Evolutionary conservation across 768 basidiomycete genomes (phyloP), one percentile per base, ranked within the genome.

Genomic region (Coprinopsis strossmayeri): DNA sequence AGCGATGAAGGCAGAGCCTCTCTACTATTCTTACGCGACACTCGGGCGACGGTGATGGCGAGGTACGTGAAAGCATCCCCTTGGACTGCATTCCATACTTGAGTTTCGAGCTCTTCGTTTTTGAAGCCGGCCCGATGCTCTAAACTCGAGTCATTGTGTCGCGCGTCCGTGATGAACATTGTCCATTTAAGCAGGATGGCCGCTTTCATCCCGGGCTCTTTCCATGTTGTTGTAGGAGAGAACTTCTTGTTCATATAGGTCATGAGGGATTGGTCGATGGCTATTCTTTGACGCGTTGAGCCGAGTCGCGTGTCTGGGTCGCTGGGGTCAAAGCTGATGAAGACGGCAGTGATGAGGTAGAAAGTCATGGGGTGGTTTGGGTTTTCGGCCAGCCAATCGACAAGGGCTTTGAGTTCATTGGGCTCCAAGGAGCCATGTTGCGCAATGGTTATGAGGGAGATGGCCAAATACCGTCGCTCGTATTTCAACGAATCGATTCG

Each of bases 141-240:
- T 30, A 92, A 64, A 3, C 74, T 71, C 1, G 79, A 67, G 55
- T 89, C 81, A 17, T 77, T 76, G 59, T 85, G 82, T 21, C 90
- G 74, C 4, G 81, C 75, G 53, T 89, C 83, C 1, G 89, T 83
- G 55, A 91, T 69, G 63, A 91, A 90, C 50, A 94, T 71, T 0
- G 91, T 86, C 90, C 91, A 94, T 59, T 90, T 89, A 32, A 96
- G 73, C n/a, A 86, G 65, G 3, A 93, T 59, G 1, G 77, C 73
- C 0, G 89, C 83, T 58, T 84, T 87, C 13, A 95, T 65, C 1
- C 81, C 81, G 1, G 73, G 66, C 17, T 85, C 82, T 46, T 74
- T 83, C 89, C 90, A 92, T 13, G 72, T 65, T 1, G 76, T 65
- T 2, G 72, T 55, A 7, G 74, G 59, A 12, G 72, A 67, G 5